Percentiles rank a stretch among this genome's conserved stretches.
Evolutionary conservation across 176 grass and related monocot genomes (phyloP).

Genomic region (Bromus sterilis): DNA sequence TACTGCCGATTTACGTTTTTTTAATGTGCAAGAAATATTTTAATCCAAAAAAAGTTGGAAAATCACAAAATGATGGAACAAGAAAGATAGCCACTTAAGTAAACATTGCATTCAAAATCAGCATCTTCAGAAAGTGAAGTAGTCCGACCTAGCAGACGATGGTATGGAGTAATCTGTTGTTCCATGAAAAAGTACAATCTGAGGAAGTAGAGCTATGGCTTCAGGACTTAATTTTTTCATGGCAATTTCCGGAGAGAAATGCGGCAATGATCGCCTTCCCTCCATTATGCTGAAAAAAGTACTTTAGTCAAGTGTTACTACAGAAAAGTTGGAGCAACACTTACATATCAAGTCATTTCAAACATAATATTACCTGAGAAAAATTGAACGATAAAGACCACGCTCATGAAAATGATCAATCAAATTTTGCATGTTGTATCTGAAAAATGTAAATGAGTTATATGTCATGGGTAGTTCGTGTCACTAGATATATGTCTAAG

Average conservation of each 20-base stretch:
- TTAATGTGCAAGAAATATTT: not conserved
- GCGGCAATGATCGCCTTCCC: conserved; percentile 53
- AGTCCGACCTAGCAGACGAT: conserved; percentile 68
- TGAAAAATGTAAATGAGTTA: conserved; percentile 16
- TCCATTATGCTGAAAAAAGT: conserved; percentile 83
- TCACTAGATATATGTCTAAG: not conserved
- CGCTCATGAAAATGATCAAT: conserved; percentile 87
- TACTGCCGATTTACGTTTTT: not conserved
- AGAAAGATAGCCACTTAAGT: not conserved
- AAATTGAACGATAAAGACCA: conserved; percentile 80
- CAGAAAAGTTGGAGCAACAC: not conserved
- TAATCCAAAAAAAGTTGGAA: not conserved
- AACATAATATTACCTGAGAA: conserved; percentile 70
- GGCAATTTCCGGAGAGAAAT: conserved; percentile 74
- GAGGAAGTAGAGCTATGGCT: conserved; percentile 63
- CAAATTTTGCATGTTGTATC: conserved; percentile 73
- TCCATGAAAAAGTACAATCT: conserved; percentile 84
- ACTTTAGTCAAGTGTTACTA: not conserved
- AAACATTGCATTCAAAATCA: not conserved
- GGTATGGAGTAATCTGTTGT: conserved; percentile 92
- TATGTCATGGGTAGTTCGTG: not conserved
- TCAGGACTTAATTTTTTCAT: conserved; percentile 42
- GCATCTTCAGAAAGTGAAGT: not conserved
- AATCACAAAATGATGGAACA: not conserved
- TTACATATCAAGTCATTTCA: not conserved